Percentiles rank a stretch among this genome's conserved stretches.
These are phyloP conservation scores for Trebouxia sp. DNA, from an alignment of 139 green algal species.

Conservation along the genomic window DNA sequence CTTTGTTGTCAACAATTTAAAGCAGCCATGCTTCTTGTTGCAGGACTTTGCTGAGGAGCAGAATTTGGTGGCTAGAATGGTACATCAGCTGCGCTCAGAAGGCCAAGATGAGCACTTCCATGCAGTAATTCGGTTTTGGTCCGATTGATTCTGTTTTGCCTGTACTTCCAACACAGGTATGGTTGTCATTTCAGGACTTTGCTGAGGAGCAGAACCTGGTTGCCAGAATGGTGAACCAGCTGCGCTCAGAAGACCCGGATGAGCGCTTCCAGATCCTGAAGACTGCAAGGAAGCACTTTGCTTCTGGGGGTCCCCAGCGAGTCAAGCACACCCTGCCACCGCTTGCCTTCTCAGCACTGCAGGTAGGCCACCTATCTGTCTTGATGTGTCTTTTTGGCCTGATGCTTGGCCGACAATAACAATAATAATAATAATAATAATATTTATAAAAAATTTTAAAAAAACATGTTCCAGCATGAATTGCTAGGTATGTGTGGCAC, in stretches of 20 bases:
- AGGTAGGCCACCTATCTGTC: constrained; percentile 37
- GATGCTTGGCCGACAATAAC: too few relatives aligned
- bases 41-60: constrained; percentile 90
- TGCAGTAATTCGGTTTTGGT: background rate
- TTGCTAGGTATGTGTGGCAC: too few relatives aligned
- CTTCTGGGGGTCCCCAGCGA: constrained; percentile 66
- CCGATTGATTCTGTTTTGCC: background rate
- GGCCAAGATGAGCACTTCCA: too few relatives aligned
- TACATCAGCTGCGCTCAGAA: constrained; percentile 76
- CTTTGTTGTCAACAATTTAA: too few relatives aligned
- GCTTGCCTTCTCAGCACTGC: constrained; percentile 75
- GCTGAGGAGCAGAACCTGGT: constrained; percentile 89
- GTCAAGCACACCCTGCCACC: constrained; percentile 80
- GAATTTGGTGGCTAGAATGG: constrained; percentile 81
- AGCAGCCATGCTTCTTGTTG: too few relatives aligned
- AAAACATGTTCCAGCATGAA: too few relatives aligned
- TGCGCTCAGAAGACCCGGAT: constrained; percentile 58
- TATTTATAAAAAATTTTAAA: too few relatives aligned
- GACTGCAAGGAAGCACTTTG: constrained; percentile 47
- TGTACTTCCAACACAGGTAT: background rate
- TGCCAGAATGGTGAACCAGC: constrained; percentile 85
- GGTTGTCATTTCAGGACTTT: constrained; percentile 60
- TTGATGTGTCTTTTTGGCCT: background rate
- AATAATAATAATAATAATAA: too few relatives aligned
- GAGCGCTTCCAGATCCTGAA: constrained; percentile 75